Percentiles rank a stretch among this genome's conserved stretches.
phyloP scores from a whole-genome alignment of 805 yeast genomes.

The Wickerhamomyces bovis region DNA sequence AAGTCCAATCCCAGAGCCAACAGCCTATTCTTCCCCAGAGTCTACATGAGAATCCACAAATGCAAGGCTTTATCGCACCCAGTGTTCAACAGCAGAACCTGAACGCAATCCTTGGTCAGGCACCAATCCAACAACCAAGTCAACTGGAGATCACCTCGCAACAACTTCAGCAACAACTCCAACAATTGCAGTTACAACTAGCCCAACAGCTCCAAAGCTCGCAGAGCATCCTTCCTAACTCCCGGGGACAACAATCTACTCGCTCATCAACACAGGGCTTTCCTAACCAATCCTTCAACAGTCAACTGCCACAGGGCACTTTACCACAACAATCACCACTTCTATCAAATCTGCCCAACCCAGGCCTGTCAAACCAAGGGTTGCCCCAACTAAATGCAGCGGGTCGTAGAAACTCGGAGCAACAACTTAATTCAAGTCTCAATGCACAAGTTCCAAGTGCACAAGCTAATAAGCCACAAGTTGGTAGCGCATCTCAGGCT shows the following conservation, averaged over 20 bases:
- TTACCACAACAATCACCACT: slow-evolving; percentile 1
- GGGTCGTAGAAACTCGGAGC: not conserved
- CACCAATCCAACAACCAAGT: slow-evolving; percentile 4
- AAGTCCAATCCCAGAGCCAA: slow-evolving; percentile 1
- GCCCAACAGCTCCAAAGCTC: slow-evolving; percentile 1
- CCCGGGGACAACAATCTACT: not conserved
- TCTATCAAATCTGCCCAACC: not conserved
- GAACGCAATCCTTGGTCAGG: slow-evolving; percentile 5
- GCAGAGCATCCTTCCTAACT: slow-evolving; percentile 1
- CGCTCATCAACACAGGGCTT: not conserved
- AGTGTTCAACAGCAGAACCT: slow-evolving; percentile 11
- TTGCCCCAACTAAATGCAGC: not conserved
- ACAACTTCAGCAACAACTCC: slow-evolving; percentile 2
- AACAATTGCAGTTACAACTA: slow-evolving; percentile 6
- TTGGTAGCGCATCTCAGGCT: not conserved
- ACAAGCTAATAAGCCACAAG: not conserved
- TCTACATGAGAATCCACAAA: slow-evolving; percentile 15
- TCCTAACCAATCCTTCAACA: not conserved
- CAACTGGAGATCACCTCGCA: slow-evolving; percentile 5
- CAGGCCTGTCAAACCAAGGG: not conserved
- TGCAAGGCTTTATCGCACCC: slow-evolving; percentile 11
- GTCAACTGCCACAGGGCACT: not conserved
- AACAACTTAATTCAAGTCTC: not conserved
- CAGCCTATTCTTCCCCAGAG: not conserved
- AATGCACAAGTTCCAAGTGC: slow-evolving; percentile 4